Evolutionary conservation across 768 basidiomycete genomes (phyloP), one percentile per base, ranked within the genome.

Genomic region (Asterophora lycoperdoides): DNA sequence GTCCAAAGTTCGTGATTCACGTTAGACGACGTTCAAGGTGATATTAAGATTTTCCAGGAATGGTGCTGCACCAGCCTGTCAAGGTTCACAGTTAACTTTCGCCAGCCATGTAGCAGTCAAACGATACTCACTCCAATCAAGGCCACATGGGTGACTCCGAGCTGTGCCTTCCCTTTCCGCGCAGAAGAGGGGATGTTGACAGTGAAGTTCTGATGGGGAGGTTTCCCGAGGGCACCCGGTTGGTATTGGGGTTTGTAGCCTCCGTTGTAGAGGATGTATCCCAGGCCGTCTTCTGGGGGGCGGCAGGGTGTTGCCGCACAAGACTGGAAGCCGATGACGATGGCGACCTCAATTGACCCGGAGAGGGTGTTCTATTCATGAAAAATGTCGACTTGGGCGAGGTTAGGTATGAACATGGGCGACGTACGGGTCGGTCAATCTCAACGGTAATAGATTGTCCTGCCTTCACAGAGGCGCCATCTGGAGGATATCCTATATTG

Each of bases 191-290:
- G 76, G 10, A 79, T 57, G 29, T 60, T 60, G 4, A 78, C 64
- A 3, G 71, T 68, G 49, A 76, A 73, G 53, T 76, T 76, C 47
- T 78, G 62, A 60, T 74, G 69, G 9, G 76, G 74, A 14, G 66
- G 68, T 47, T 65, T 62, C 1, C 8, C 15, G 1, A 59, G 56
- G 20, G 59, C 52, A 2, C 30, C 5, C 9, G 64, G 52, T 15
- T 70, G 58, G 48, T 53, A 60, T 48, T 69, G 53, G 0, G 78
- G 77, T 19, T 60, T 54, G 49, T 67, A 79, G 8, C 60, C 60
- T 14, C 78, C 79, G 36, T 69, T 71, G 60, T 75, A 78, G 39
- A 80, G 61, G n/a, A 79, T 67, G 8, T 46, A 55, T 10, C 77
- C 77, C 56, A 78, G 50, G 14, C 60, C 46, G 5, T 62, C 62